These are phyloP conservation scores for Cytospora chrysosperma DNA, from an alignment of 2,329 filamentous ascomycete genomes.

Conservation along the genomic window DNA sequence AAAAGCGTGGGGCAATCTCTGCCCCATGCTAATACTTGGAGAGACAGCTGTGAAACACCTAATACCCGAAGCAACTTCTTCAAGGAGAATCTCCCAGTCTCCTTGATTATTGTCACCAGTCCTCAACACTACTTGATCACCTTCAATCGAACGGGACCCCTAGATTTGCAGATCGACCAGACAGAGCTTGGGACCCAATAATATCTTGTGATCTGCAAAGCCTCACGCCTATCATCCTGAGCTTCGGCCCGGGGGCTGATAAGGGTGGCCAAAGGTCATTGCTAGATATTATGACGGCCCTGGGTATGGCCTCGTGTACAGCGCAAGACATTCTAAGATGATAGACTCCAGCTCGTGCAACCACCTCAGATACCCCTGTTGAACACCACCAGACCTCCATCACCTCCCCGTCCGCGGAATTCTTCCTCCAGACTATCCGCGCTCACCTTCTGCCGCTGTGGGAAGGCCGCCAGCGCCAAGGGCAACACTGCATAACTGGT, in stretches of 20 bases:
- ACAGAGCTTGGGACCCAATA: constrained; percentile 33
- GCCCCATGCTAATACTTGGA: not conserved
- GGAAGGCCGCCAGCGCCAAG: constrained; percentile 86
- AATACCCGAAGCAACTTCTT: constrained; percentile 4
- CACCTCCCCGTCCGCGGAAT: constrained; percentile 79
- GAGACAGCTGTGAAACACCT: constrained; percentile 13
- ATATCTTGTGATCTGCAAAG: constrained; percentile 12
- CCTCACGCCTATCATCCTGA: constrained; percentile 15
- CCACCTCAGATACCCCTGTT: constrained; percentile 78
- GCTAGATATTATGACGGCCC: not conserved
- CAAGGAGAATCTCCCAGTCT: constrained; percentile 1
- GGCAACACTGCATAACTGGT: constrained; percentile 89
- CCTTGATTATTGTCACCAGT: constrained; percentile 6
- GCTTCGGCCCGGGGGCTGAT: not conserved
- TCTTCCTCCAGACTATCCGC: constrained; percentile 78
- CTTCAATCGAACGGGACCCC: not conserved
- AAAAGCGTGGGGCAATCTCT: not conserved
- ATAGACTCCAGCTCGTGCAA: not conserved
- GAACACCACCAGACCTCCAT: constrained; percentile 85
- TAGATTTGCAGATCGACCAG: constrained; percentile 21
- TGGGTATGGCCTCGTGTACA: not conserved
- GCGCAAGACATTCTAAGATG: not conserved
- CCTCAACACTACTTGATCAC: not conserved
- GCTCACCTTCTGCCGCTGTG: constrained; percentile 80
- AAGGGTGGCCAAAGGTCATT: not conserved